Evolutionary conservation across 768 basidiomycete species (phyloP).

Genomic region (Neoboletus subvelutipes): DNA sequence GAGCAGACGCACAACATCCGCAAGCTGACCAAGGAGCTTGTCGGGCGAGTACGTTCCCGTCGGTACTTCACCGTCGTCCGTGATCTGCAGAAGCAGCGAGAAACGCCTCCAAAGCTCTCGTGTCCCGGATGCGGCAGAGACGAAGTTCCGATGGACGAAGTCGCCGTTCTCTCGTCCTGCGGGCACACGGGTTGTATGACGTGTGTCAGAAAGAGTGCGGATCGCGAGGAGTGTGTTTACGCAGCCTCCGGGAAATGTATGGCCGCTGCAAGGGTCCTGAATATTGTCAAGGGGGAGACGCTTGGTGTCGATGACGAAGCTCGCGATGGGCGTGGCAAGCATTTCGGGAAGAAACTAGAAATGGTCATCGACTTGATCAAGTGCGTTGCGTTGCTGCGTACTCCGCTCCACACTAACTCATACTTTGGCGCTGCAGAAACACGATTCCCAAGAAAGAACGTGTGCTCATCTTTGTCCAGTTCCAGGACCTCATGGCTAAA

Average conservation of each 20-base stretch:
- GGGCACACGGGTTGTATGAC: slow-evolving; percentile 83
- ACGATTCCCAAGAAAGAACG: slow-evolving; percentile 73
- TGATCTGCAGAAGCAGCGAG: slow-evolving; percentile 77
- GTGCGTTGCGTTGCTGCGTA: slow-evolving; percentile 40
- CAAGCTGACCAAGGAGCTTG: slow-evolving; percentile 81
- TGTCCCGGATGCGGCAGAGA: slow-evolving; percentile 64
- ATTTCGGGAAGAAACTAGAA: slow-evolving; percentile 83
- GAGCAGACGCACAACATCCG: slow-evolving; percentile 87
- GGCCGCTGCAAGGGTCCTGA: slow-evolving; percentile 77
- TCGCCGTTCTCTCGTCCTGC: slow-evolving; percentile 88
- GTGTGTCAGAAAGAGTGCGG: slow-evolving; percentile 73
- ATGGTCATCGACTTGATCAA: slow-evolving; percentile 73
- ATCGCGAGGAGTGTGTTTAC: slow-evolving; percentile 80
- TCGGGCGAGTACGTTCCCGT: slow-evolving; percentile 84
- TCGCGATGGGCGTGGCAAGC: slow-evolving; percentile 69
- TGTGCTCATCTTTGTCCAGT: slow-evolving; percentile 93
- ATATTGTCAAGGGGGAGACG: slow-evolving; percentile 77
- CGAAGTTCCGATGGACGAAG: slow-evolving; percentile 58
- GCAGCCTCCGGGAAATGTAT: slow-evolving; percentile 66
- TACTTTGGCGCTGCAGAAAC: slow-evolving; percentile 42
- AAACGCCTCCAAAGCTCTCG: slow-evolving; percentile 53
- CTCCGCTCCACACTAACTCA: not conserved
- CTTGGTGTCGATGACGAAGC: slow-evolving; percentile 77
- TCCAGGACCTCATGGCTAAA: slow-evolving; percentile 90
- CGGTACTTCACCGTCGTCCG: slow-evolving; percentile 92